Evolutionary conservation across 352 stramenopile genomes (phyloP).

Genomic region (Globisporangium cederbergense): DNA sequence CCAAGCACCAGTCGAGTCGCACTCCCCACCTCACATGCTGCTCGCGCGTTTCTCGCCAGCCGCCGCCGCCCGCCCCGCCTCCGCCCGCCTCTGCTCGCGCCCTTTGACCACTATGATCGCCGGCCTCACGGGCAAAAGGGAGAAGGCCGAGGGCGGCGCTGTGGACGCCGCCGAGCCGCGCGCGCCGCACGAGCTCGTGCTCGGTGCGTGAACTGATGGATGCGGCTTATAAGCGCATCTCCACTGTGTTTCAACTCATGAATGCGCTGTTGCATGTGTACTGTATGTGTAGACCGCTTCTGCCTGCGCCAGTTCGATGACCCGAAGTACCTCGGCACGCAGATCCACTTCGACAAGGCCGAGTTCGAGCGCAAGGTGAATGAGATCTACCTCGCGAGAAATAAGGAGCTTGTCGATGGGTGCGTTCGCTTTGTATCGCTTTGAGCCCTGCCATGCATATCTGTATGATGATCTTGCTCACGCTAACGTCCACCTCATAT

Average conservation of each 20-base stretch:
- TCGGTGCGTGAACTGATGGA: conserved; percentile 29
- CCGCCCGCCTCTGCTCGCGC: conserved; percentile 18
- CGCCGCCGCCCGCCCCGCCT: not conserved
- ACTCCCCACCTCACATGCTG: conserved; percentile 31
- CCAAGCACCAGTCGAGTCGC: conserved; percentile 9
- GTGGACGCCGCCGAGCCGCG: conserved; percentile 25
- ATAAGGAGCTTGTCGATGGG: conserved; percentile 70
- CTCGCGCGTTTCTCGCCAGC: conserved; percentile 35
- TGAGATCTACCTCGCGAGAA: conserved; percentile 64
- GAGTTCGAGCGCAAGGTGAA: conserved; percentile 85
- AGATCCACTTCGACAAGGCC: conserved; percentile 66
- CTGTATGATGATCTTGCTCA: not conserved
- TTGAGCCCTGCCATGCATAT: not conserved
- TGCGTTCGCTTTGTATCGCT: conserved; percentile 18
- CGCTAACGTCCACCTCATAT: not conserved
- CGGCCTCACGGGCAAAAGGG: conserved; percentile 26
- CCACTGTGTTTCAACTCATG: not conserved
- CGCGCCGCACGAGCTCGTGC: conserved; percentile 42
- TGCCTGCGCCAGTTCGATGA: conserved; percentile 85
- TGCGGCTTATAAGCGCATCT: not conserved
- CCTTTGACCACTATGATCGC: conserved; percentile 37
- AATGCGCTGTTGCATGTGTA: not conserved
- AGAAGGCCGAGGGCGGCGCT: conserved; percentile 24
- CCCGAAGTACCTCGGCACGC: conserved; percentile 66
- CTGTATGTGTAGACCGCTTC: conserved; percentile 55